phyloP scores from a whole-genome alignment of 768 basidiomycete genomes.

The Russula ochroleuca region DNA sequence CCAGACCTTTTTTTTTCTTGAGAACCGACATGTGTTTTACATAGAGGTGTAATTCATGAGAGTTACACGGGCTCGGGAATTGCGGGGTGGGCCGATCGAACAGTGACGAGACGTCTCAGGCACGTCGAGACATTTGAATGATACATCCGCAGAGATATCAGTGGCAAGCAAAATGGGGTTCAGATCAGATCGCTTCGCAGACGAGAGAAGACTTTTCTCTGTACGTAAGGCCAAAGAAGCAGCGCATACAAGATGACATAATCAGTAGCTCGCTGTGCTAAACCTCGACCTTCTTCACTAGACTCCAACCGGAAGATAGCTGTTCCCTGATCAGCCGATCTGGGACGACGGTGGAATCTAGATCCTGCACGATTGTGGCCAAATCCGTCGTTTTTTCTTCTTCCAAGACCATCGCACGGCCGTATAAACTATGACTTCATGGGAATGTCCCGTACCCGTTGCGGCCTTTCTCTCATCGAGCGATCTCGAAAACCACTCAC shows the following conservation, averaged over 20 bases:
- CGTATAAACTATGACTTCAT: slow-evolving; percentile 29
- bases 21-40: not conserved
- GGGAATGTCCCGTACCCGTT: slow-evolving; percentile 31
- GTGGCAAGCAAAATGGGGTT: not conserved
- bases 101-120: not conserved
- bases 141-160: not conserved
- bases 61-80: not conserved
- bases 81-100: slow-evolving; percentile 9
- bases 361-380: slow-evolving; percentile 3
- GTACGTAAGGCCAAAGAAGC: no score
- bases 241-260: not conserved
- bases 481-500: slow-evolving; percentile 17
- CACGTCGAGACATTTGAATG: not conserved
- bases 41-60: not conserved
- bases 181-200: not conserved
- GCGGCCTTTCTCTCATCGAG: slow-evolving; percentile 22
- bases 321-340: slow-evolving; percentile 1
- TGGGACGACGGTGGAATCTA: not conserved
- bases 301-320: not conserved
- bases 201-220: no score
- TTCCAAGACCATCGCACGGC: no score
- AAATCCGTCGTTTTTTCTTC: not conserved
- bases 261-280: not conserved
- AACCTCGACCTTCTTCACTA: no score
- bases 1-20: not conserved